Evolutionary conservation across 202 grass and related monocot genomes (phyloP).

Genomic region (Panicum virgatum): DNA sequence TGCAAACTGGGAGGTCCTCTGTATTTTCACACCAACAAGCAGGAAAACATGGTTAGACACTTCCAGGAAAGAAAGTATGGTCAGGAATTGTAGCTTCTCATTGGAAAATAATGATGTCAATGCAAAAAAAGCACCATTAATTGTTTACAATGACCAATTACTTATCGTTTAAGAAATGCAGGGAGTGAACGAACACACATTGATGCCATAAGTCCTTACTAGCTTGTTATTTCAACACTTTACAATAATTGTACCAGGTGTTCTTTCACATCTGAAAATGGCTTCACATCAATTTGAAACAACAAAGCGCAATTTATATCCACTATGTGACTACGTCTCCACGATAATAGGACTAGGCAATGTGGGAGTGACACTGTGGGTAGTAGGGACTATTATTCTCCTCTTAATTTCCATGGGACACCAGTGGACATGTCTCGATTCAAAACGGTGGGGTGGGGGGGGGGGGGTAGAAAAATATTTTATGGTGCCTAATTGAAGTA

Average conservation of each 20-base stretch:
- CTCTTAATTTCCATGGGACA: neutral
- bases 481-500: neutral
- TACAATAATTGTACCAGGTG: neutral
- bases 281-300: neutral
- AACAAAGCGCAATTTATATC: neutral
- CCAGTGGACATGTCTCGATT: neutral
- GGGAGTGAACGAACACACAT: constrained; percentile 2
- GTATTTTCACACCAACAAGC: constrained; percentile 30
- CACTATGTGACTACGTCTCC: neutral
- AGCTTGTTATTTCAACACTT: constrained; percentile 7
- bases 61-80: neutral
- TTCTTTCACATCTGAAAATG: constrained; percentile 13
- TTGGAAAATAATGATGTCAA: constrained; percentile 17
- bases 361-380: neutral
- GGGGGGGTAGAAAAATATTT: neutral
- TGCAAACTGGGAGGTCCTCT: constrained; percentile 74
- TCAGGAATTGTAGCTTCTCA: constrained; percentile 18
- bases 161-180: neutral
- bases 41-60: constrained; percentile 30
- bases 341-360: neutral
- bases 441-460: too few relatives aligned
- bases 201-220: neutral
- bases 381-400: neutral
- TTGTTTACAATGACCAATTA: neutral
- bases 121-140: neutral